Evolutionary conservation across 208 protist species (phyloP), one percentile per base, ranked within the genome.

Genomic region (Zelonia costaricensis): DNA sequence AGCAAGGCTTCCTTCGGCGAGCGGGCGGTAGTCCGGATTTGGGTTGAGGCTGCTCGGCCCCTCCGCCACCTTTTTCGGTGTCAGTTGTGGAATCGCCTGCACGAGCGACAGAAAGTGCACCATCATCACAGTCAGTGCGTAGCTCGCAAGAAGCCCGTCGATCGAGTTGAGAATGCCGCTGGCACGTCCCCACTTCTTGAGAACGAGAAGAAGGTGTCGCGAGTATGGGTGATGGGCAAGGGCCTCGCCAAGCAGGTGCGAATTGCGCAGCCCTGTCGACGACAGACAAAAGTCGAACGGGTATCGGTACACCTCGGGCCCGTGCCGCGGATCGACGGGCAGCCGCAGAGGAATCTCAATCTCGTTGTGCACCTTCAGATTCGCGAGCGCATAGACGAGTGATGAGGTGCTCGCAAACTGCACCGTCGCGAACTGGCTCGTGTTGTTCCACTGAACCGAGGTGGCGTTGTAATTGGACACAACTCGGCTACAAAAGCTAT

Each of bases 221-320:
- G 88, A 80, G 74, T 86, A 93, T 0, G 72, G 67, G 48, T 94
- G 86, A 43, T 86, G 45, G 13, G 69, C 64, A 23, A 96, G 75
- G 10, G 84, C 75, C 46, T 88, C 64, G 22, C 78, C 70, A 20
- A 96, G 73, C 23, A 96, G 62, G 45, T 93, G 82, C 4, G 91
- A 94, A 42, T 94, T 94, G 45, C 84, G 75, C 33, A 94, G 53
- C 18, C 91, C 91, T 18, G 84, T 92, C 18, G 88, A 93, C 1
- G 85, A 91, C 25, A 96, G 69, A 64, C 87, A 96, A 64, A 96
- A 88, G 54, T 96, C 91, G 66, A 96, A 96, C 1, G 91, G 88
- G 28, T 91, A 89, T 35, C 91, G 73, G 47, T 89, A 96, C 9
- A 96, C 23, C 58, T 96, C 87, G 23, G 91, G 91, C 3, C 91